Evolutionary conservation across 148 eudicot species (phyloP), one percentile per base, ranked within the genome.

Genomic region (Gaultheria prostrata): DNA sequence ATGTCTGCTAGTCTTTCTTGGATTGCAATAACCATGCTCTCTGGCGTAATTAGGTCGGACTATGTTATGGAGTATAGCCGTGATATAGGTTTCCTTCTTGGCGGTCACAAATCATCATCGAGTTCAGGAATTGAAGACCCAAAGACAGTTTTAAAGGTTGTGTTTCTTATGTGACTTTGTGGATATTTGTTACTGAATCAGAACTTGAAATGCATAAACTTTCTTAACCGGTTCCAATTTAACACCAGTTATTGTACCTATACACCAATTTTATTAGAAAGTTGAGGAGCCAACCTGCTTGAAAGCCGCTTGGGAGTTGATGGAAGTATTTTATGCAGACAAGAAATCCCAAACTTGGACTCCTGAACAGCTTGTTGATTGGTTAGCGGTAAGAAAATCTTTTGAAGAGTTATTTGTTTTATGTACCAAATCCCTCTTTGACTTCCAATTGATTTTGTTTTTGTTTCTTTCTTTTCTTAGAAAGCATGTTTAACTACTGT

Each of bases 231-330:
- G 46, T 32, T 48, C 63, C 49, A 69, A 26, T 75, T 81, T 65
- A 75, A 81, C 57, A n/a, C 39, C 1, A 17, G 32, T 67, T 69
- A 21, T 65, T n/a, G 39, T 70, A 72, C 77, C 70, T 71, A 28
- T 65, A 45, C 43, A 32, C 24, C 57, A 43, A 79, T 50, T 8
- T 85, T 14, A 20, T 49, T 77, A 97, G 99, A 89, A 85, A 51
- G 89, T 85, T 76, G 93, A 93, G 80, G 91, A 92, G 90, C 95
- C 92, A 89, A 91, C 89, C 43, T 80, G 88, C 89, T 82, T 94
- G 86, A 97, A 92, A 91, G 95, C 99, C 82, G 98, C 97, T 21
- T 97, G 99, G 99, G 99, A 94, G 89, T 91, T 97, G 86, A 69
- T 94, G 85, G 97, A 93, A 84, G 88, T 94, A 49, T 97, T 97